These are phyloP conservation scores for Macrophomina pseudophaseolina DNA, from an alignment of 2,329 filamentous ascomycete genomes.

Conservation along the genomic window DNA sequence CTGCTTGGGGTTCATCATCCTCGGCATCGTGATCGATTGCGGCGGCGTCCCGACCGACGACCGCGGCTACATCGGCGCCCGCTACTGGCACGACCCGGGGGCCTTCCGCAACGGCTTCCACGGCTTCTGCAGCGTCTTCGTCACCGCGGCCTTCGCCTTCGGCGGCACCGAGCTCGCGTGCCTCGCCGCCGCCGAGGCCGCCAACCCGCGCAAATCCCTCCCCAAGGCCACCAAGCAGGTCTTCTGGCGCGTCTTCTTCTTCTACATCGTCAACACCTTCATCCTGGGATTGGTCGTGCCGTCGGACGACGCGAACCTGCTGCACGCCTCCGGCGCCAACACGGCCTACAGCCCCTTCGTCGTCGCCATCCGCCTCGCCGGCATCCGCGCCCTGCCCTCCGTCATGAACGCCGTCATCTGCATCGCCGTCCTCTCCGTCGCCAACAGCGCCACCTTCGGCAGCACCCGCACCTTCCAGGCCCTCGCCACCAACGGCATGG, in stretches of 20 bases:
- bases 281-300: conserved; percentile 84
- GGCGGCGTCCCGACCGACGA: conserved; percentile 63
- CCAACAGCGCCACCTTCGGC: conserved; percentile 90
- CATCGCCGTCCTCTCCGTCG: conserved; percentile 86
- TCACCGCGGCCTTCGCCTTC: conserved; percentile 68
- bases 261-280: conserved; percentile 65
- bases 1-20: conserved; percentile 51
- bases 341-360: conserved; percentile 87
- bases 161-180: conserved; percentile 67
- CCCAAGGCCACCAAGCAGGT: conserved; percentile 53
- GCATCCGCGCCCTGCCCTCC: conserved; percentile 79
- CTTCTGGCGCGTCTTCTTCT: conserved; percentile 54
- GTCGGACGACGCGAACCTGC: conserved; percentile 68
- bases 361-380: conserved; percentile 84
- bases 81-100: conserved; percentile 64
- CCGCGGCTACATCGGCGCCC: conserved; percentile 64
- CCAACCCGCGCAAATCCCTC: conserved; percentile 58
- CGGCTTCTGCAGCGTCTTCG: conserved; percentile 67
- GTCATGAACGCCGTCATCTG: conserved; percentile 95
- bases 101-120: conserved; percentile 65
- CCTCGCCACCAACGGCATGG: conserved; percentile 76
- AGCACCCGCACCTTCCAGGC: conserved; percentile 89
- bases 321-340: conserved; percentile 64
- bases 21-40: conserved; percentile 45
- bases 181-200: conserved; percentile 63